Evolutionary conservation across 495 filamentous ascomycete genomes (phyloP).

Genomic region (Chaetomium cochliodes): DNA sequence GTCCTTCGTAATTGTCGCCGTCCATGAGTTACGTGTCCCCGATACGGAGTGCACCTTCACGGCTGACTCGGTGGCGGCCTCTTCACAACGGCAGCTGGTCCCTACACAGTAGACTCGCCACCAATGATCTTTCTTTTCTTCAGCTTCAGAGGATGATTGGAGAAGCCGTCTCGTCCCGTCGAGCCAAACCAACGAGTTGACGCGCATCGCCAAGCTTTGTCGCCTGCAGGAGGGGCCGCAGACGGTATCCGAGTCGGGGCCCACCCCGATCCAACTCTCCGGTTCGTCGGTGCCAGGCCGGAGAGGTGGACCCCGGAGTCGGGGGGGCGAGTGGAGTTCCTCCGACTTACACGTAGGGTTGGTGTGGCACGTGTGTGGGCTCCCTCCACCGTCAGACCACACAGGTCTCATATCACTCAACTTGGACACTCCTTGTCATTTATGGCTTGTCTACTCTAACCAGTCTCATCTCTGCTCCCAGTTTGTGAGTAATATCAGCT

Average conservation of each 20-base stretch:
- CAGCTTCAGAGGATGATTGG: slow-evolving; percentile 6
- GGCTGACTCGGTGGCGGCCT: slow-evolving; percentile 2
- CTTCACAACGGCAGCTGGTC: neutral
- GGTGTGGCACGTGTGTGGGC: neutral
- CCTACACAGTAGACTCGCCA: neutral
- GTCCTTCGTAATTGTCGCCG: neutral
- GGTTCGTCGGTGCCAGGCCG: neutral
- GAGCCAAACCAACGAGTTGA: neutral
- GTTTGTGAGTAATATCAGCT: no score
- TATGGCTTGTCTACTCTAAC: no score
- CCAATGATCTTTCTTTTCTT: neutral
- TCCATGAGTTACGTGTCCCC: neutral
- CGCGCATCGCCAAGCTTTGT: slow-evolving; percentile 1
- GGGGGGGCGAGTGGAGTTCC: slow-evolving; percentile 10
- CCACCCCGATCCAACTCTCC: neutral
- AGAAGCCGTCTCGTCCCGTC: neutral
- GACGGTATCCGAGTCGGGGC: neutral
- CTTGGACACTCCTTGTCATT: no score
- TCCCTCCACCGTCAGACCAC: neutral
- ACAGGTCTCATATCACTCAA: neutral
- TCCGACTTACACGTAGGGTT: slow-evolving; percentile 1
- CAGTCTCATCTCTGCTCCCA: no score
- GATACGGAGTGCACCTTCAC: neutral
- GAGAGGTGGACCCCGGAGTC: neutral
- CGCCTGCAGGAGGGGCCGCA: neutral